Evolutionary conservation across 1,284 basidiomycete species (phyloP).

Genomic region (Fomes fomentarius): DNA sequence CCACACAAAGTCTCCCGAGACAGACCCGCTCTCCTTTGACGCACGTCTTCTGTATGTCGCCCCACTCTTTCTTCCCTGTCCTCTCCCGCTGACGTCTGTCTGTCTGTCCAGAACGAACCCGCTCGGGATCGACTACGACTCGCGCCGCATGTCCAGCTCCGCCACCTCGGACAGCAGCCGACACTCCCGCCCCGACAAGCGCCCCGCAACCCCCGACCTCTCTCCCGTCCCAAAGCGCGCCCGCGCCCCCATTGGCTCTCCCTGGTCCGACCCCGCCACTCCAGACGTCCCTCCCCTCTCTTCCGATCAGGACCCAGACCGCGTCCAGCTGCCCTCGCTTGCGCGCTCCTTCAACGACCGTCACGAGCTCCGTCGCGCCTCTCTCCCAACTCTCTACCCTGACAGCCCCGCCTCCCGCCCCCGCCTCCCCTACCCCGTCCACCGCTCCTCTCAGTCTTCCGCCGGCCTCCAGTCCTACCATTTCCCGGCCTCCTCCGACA

Average conservation of each 20-base stretch:
- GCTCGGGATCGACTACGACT: slow-evolving; percentile 42
- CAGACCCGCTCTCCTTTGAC: slow-evolving; percentile 27
- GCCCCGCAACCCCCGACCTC: slow-evolving; percentile 51
- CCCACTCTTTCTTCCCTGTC: slow-evolving; percentile 31
- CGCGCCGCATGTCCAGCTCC: slow-evolving; percentile 41
- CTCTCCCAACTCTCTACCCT: slow-evolving; percentile 61
- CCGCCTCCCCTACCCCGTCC: slow-evolving; percentile 39
- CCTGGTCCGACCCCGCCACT: slow-evolving; percentile 50
- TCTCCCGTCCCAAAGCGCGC: slow-evolving; percentile 55
- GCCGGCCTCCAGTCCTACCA: slow-evolving; percentile 61
- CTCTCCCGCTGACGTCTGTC: slow-evolving; percentile 52
- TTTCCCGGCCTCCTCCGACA: slow-evolving; percentile 52
- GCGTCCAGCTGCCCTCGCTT: slow-evolving; percentile 74
- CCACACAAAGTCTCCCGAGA: slow-evolving; percentile 14
- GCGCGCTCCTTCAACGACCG: slow-evolving; percentile 68
- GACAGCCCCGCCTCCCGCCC: slow-evolving; percentile 44
- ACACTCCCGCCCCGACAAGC: slow-evolving; percentile 61
- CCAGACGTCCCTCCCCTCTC: slow-evolving; percentile 53
- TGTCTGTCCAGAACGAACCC: slow-evolving; percentile 23
- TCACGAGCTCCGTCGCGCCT: slow-evolving; percentile 60
- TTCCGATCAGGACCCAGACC: too few species aligned
- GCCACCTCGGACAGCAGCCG: slow-evolving; percentile 61
- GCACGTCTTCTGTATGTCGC: slow-evolving; percentile 25
- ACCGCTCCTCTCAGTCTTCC: slow-evolving; percentile 52
- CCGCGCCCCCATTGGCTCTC: slow-evolving; percentile 32